These are phyloP conservation scores for Xylariaceae sp. DNA, from an alignment of 2,329 filamentous ascomycete species.

Conservation along the genomic window DNA sequence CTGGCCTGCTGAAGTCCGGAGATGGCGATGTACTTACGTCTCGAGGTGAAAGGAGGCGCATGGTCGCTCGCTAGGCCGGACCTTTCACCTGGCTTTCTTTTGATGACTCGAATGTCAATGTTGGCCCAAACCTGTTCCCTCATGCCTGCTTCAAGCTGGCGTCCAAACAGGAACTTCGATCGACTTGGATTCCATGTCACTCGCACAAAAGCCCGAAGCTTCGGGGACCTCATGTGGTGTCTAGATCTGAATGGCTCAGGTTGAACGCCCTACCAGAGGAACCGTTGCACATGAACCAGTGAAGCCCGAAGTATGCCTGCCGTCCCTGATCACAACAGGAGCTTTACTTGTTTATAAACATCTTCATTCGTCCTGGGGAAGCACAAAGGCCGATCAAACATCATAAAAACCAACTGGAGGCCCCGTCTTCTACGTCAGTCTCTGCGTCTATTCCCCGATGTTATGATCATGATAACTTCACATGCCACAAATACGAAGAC, in stretches of 20 bases:
- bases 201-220: constrained; percentile 1
- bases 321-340: constrained; percentile 11
- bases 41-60: neutral
- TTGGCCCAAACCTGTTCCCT: neutral
- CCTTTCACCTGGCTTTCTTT: constrained; percentile 1
- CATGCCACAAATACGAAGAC: neutral
- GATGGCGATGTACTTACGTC: constrained; percentile 7
- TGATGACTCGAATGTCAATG: neutral
- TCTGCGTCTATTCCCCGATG: neutral
- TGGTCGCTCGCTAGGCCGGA: neutral
- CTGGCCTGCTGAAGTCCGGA: neutral
- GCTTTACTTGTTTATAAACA: neutral
- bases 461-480: constrained; percentile 1
- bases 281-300: constrained; percentile 5
- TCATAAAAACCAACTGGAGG: neutral
- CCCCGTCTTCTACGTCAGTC: neutral
- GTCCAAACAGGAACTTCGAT: neutral
- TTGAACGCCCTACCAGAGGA: neutral
- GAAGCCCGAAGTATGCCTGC: constrained; percentile 1
- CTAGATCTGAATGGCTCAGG: constrained; percentile 1
- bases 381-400: constrained; percentile 6
- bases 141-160: neutral
- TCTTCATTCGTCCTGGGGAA: constrained; percentile 10
- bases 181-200: neutral
- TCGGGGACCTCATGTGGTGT: constrained; percentile 4